Evolutionary conservation across 371 early-diverging fungal species (phyloP).

Genomic region (Phascolomyces articulosus): DNA sequence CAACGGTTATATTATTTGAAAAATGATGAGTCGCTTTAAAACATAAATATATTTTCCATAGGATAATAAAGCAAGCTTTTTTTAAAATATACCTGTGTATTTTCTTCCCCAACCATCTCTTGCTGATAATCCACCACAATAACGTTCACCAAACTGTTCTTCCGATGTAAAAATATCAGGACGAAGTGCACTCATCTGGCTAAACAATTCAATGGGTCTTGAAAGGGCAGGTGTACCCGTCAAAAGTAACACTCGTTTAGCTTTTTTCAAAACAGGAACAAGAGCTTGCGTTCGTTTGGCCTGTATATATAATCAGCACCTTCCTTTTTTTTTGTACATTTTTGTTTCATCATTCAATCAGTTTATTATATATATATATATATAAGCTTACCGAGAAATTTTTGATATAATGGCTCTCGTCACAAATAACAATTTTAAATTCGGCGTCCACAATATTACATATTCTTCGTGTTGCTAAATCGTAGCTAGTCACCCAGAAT

Average conservation of each 20-base stretch:
- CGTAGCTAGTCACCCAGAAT: conserved; percentile 51
- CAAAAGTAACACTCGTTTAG: conserved; percentile 45
- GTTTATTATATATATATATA: no score
- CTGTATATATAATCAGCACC: conserved; percentile 5
- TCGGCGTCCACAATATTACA: conserved; percentile 35
- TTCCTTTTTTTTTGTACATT: no score
- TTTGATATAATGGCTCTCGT: conserved; percentile 66
- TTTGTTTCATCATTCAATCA: no score
- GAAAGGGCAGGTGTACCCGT: conserved; percentile 66
- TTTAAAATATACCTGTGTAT: conserved; percentile 16
- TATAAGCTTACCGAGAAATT: conserved; percentile 24
- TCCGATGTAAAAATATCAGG: conserved; percentile 39
- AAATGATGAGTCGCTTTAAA: no score
- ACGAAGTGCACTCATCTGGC: conserved; percentile 53
- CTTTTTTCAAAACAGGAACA: conserved; percentile 49
- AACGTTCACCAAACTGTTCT: conserved; percentile 54
- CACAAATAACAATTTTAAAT: conserved; percentile 34
- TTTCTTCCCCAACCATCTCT: conserved; percentile 4
- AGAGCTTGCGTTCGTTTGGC: conserved; percentile 52
- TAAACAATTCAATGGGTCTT: conserved; percentile 65
- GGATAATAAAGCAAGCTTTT: conserved; percentile 28
- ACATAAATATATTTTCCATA: no score
- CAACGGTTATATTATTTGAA: no score
- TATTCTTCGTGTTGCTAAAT: conserved; percentile 27
- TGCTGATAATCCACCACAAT: conserved; percentile 54